A percentile compares a stretch with the other conserved stretches of the same genome.
Conservation (phyloP, 176 grass and related monocot species). For the Carex parvula region DNA sequence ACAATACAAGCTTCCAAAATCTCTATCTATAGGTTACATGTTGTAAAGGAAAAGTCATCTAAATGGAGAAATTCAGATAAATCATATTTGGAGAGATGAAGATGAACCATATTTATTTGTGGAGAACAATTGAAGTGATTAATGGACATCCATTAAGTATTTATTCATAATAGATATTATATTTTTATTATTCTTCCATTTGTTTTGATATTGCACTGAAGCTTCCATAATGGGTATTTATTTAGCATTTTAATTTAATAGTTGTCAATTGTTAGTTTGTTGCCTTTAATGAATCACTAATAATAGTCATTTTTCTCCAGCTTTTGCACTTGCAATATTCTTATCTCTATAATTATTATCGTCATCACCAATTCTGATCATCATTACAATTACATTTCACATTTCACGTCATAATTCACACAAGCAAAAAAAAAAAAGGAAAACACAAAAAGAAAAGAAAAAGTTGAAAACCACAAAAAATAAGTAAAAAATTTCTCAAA, state of each 20-base stretch:
- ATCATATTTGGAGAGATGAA: too few species aligned
- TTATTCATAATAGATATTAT: not conserved
- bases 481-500: not conserved
- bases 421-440: constrained; percentile 7
- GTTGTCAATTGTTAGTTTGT: not conserved
- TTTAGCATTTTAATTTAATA: not conserved
- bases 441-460: not conserved
- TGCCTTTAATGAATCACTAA: not conserved
- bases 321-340: constrained; percentile 8
- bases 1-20: too few species aligned
- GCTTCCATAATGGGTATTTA: not conserved
- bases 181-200: not conserved
- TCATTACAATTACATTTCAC: constrained; percentile 27
- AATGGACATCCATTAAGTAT: too few species aligned
- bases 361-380: not conserved
- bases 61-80: too few species aligned
- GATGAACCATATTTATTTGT: too few species aligned
- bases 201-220: not conserved
- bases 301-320: not conserved
- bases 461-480: not conserved
- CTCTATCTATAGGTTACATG: too few species aligned
- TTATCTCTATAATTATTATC: constrained; percentile 13
- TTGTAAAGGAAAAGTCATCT: too few species aligned
- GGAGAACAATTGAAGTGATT: too few species aligned
- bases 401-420: constrained; percentile 25